A percentile compares a stretch with the other conserved stretches of the same genome.
Conservation (phyloP, 2,329 filamentous ascomycete species). For the Pseudogymnoascus sp. region DNA sequence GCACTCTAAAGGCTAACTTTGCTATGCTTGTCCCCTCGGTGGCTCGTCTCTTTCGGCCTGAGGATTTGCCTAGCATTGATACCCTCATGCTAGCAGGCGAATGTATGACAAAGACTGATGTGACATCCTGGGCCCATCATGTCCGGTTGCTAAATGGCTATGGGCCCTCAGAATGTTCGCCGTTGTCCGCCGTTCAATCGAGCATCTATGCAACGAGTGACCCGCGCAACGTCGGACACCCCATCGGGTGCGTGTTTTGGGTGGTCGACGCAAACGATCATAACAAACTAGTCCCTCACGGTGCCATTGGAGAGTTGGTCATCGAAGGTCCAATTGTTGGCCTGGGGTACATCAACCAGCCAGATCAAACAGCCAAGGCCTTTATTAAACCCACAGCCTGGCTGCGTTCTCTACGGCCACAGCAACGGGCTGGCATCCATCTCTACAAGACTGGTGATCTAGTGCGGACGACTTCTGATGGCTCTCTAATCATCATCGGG, state of each 20-base stretch:
- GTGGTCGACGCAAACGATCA: conserved; percentile 12
- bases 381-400: conserved; percentile 12
- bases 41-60: conserved; percentile 11
- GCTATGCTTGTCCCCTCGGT: conserved; percentile 14
- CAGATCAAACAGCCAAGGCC: conserved; percentile 10
- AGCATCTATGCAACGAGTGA: conserved; percentile 27
- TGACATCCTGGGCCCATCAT: conserved; percentile 11
- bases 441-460: conserved; percentile 58
- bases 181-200: conserved; percentile 23
- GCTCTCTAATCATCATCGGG: conserved; percentile 50
- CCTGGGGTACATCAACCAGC: conserved; percentile 13
- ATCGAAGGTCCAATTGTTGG: conserved; percentile 13
- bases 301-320: conserved; percentile 12
- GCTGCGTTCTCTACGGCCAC: not conserved
- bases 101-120: not conserved
- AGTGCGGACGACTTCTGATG: conserved; percentile 48
- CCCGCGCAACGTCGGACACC: not conserved
- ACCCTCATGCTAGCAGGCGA: conserved; percentile 15
- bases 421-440: not conserved
- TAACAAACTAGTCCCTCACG: conserved; percentile 8
- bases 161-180: conserved; percentile 15
- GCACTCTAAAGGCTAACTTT: conserved; percentile 13
- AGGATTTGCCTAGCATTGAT: conserved; percentile 13
- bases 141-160: conserved; percentile 13
- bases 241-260: conserved; percentile 8